Base-by-base conservation (phyloP, 2,329 filamentous ascomycete species). In the Neopestalotiopsis clavispora region DNA sequence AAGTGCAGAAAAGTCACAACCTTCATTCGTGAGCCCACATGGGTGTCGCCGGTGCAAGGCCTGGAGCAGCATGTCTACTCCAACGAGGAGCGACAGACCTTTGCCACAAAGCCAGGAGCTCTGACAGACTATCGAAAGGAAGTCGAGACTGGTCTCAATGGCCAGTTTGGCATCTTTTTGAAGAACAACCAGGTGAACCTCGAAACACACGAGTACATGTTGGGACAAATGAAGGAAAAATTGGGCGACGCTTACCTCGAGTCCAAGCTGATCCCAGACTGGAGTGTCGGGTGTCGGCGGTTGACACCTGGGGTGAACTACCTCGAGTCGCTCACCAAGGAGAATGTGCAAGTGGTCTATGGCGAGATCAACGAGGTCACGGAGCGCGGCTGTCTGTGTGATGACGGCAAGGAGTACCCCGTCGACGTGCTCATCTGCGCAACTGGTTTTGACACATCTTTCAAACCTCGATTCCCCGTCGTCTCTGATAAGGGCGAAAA, bases 11-110 rank as follows among this genome's bases (percentile, higher is more conserved):
- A 84, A 52, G 78, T 85, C 6, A 84, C 80, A 2, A 85, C 83
- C 12, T 87, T 86, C 69, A 84, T 87, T 64, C 81, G 85, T 7
- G 82, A 84, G 14, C 83, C 83, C 1, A 83, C 84, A 0, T 87
- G 85, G 85, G 81, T 87, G 1, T 82, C 83, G 3, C 84, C 84
- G 1, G 74, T 78, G 4, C 74, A 77, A 71, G 78, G 81, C n/a
- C 74, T 84, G 28, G 78, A 84, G 68, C 78, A 85, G 69, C 79
- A 83, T 68, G 68, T 80, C 64, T 85, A 82, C 74, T 77, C 77
- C 4, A 70, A 4, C 10, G 75, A 83, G 32, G 85, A 86, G 69
- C 69, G 71, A 14, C 67, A 77, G 13, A 75, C 80, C 1, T 86
- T 87, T 66, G 76, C 75, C 13, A 77, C 76, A 28, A 82, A 84